Conservation (phyloP, 2,329 filamentous ascomycete genomes). For the Scleromitrula shiraiana region DNA sequence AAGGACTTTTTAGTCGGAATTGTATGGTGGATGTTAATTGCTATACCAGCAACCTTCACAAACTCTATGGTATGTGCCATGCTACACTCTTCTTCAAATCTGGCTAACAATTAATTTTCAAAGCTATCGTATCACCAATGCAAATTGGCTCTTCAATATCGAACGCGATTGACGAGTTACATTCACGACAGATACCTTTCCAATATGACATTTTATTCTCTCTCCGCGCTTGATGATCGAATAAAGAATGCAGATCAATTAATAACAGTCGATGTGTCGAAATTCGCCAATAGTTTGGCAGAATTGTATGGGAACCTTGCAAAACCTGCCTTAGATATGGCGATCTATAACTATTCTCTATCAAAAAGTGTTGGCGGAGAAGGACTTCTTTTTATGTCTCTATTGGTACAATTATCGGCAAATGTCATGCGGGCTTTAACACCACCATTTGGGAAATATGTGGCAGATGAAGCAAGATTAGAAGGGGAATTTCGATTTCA, state of each 20-base stretch:
- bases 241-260: constrained; percentile 99
- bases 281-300: constrained; percentile 90
- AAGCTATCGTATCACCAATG: constrained; percentile 95
- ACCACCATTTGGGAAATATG: constrained; percentile 94
- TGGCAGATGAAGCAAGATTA: constrained; percentile 87
- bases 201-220: constrained; percentile 96
- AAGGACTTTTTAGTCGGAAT: constrained; percentile 82
- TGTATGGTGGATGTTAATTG: constrained; percentile 98
- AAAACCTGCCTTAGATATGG: constrained; percentile 90
- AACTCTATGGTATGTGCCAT: constrained; percentile 78
- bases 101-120: constrained; percentile 10
- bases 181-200: constrained; percentile 95
- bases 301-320: constrained; percentile 95
- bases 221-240: constrained; percentile 89
- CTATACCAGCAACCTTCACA: constrained; percentile 91
- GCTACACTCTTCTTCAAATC: not conserved
- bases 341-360: constrained; percentile 91
- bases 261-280: constrained; percentile 91
- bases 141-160: constrained; percentile 85
- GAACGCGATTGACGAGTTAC: constrained; percentile 84
- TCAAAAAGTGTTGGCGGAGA: constrained; percentile 95
- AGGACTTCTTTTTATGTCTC: constrained; percentile 88
- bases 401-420: constrained; percentile 88
- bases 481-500: constrained; percentile 97
- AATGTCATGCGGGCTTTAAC: constrained; percentile 87